Percentiles rank a stretch among this genome's conserved stretches.
phyloP scores from a whole-genome alignment of 83 land plant genomes.

The Diphasiastrum complanatum region DNA sequence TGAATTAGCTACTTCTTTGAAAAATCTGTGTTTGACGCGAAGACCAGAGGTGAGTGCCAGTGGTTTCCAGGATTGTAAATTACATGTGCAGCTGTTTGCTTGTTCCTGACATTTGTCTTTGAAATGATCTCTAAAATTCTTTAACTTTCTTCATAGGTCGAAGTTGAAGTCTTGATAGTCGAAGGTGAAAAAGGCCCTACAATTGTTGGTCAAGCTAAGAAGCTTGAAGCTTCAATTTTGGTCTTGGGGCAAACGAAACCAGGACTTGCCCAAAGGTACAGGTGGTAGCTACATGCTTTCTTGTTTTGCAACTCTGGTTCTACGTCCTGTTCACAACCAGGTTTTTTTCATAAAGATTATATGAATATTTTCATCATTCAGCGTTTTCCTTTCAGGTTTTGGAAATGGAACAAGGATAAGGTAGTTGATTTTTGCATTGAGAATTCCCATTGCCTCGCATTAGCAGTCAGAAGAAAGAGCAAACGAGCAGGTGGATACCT shows the following conservation, averaged over 20 bases:
- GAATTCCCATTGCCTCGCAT: neutral
- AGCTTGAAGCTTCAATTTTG: neutral
- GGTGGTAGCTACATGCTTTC: too few relatives aligned
- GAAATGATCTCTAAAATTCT: neutral
- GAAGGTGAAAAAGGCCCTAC: constrained; percentile 3
- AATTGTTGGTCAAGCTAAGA: constrained; percentile 10
- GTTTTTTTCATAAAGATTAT: too few relatives aligned
- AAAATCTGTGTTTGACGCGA: neutral
- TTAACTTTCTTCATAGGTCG: neutral
- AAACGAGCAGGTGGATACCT: neutral
- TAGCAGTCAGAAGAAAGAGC: constrained; percentile 7
- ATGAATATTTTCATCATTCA: too few relatives aligned
- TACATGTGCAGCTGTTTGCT: neutral
- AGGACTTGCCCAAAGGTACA: neutral
- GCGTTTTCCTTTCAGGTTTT: too few relatives aligned
- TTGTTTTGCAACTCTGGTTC: too few relatives aligned
- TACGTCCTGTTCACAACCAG: too few relatives aligned
- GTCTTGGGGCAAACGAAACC: constrained; percentile 9
- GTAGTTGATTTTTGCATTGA: neutral
- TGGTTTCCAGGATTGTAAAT: neutral
- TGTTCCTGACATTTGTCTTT: neutral
- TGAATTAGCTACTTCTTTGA: neutral
- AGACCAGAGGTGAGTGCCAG: constrained; percentile 6
- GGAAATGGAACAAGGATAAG: neutral
- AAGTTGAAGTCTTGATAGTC: neutral